These are phyloP conservation scores for Botryotinia narcissicola DNA, from an alignment of 2,329 filamentous ascomycete species.

Conservation along the genomic window DNA sequence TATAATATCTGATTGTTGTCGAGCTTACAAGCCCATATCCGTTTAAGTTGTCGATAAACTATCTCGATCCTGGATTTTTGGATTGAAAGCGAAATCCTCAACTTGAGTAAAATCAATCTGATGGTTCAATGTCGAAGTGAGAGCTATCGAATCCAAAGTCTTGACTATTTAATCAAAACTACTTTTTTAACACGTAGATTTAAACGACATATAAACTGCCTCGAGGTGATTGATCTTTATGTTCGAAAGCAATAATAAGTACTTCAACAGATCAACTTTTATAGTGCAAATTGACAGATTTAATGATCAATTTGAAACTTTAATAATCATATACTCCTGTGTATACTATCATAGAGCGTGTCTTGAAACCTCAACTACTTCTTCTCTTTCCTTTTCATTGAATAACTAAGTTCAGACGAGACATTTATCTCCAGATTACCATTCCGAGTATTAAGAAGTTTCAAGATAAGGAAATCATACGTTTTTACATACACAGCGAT, in stretches of 20 bases:
- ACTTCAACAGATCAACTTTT: not conserved
- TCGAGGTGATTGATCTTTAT: not conserved
- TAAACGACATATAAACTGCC: not conserved
- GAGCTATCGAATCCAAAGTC: not conserved
- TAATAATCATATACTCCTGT: not conserved
- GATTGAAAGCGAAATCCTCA: not conserved
- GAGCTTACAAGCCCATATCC: not conserved
- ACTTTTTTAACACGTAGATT: not conserved
- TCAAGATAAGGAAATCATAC: not conserved
- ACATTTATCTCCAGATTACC: not conserved
- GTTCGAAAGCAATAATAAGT: rapidly evolving
- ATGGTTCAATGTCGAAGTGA: not conserved
- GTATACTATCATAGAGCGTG: not conserved
- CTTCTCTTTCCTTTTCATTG: not conserved
- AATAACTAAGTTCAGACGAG: not conserved
- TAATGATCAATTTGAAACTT: not conserved
- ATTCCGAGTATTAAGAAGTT: not conserved
- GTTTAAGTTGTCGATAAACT: not conserved
- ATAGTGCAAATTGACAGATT: not conserved
- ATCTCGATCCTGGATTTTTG: not conserved
- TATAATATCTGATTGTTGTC: not conserved
- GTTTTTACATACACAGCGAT: not conserved
- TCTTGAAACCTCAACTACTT: not conserved
- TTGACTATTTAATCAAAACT: not conserved
- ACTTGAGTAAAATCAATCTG: not conserved